Evolutionary conservation across 1,284 basidiomycete genomes (phyloP).

Genomic region (Lentinula novae-zelandiae): DNA sequence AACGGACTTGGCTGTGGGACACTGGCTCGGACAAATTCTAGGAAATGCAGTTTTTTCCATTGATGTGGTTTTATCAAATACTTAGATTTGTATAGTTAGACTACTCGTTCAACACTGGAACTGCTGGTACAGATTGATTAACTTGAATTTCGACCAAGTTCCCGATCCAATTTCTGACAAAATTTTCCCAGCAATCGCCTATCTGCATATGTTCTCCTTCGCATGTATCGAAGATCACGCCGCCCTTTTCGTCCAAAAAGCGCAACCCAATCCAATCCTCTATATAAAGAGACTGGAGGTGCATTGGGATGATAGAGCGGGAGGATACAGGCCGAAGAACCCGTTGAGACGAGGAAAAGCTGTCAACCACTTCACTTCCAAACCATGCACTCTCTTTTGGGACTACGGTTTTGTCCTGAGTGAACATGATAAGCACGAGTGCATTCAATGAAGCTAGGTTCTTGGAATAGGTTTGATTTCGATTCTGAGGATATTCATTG

Average conservation of each 20-base stretch:
- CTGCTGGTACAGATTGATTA: not conserved
- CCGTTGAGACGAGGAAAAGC: constrained; percentile 20
- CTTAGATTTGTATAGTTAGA: not conserved
- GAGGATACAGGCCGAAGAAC: not conserved
- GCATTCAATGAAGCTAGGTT: constrained; percentile 58
- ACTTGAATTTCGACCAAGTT: constrained; percentile 13
- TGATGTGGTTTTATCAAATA: not conserved
- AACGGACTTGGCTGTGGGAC: not conserved
- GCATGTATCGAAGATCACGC: constrained; percentile 66
- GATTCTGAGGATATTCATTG: constrained; percentile 54
- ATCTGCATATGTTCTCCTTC: constrained; percentile 86
- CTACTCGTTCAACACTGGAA: too few species aligned
- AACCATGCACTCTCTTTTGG: constrained; percentile 87
- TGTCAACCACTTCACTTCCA: constrained; percentile 55
- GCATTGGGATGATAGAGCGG: constrained; percentile 63
- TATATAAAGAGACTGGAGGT: constrained; percentile 70
- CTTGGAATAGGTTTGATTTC: constrained; percentile 58
- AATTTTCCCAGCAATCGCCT: constrained; percentile 52
- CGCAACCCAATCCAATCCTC: constrained; percentile 90
- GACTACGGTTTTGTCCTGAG: constrained; percentile 71
- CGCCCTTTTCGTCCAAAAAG: constrained; percentile 67
- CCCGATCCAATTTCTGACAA: constrained; percentile 48
- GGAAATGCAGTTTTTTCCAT: not conserved
- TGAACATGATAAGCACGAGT: constrained; percentile 66
- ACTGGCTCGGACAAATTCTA: not conserved